These are phyloP conservation scores for Carallia brachiata DNA, from an alignment of 345 rosid genomes.

Conservation along the genomic window DNA sequence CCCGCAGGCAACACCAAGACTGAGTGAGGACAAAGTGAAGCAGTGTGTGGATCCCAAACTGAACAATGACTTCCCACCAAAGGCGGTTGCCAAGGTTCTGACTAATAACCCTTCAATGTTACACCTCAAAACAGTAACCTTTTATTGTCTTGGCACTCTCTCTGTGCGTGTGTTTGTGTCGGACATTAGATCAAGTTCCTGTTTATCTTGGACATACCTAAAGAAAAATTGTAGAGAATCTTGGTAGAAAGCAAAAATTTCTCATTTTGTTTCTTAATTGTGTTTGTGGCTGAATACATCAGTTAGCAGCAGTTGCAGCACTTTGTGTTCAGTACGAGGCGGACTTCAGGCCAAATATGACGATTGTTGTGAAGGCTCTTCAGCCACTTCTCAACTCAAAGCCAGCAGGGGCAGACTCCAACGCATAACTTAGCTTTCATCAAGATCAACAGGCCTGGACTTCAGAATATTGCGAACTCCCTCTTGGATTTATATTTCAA, in stretches of 20 bases:
- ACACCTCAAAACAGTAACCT: neutral
- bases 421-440: neutral
- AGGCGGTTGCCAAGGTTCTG: conserved; percentile 92
- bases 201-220: too few relatives aligned
- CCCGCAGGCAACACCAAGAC: conserved; percentile 91
- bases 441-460: neutral
- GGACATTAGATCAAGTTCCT: too few relatives aligned
- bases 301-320: conserved; percentile 98
- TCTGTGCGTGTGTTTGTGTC: too few relatives aligned
- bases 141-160: too few relatives aligned
- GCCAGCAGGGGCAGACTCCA: conserved; percentile 25
- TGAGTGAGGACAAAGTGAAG: conserved; percentile 98
- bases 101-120: neutral
- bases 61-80: conserved; percentile 86
- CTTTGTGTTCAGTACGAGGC: conserved; percentile 97
- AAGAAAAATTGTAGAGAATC: neutral
- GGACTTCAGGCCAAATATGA: conserved; percentile 98
- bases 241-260: neutral
- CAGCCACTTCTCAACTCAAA: conserved; percentile 75
- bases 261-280: neutral
- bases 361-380: conserved; percentile 97
- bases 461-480: too few relatives aligned
- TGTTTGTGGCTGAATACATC: conserved; percentile 14
- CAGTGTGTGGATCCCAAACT: conserved; percentile 98
- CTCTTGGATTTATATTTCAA: too few relatives aligned